phyloP scores from a whole-genome alignment of 2,329 filamentous ascomycete species.

The Nothophaeocryptopus gaeumannii region DNA sequence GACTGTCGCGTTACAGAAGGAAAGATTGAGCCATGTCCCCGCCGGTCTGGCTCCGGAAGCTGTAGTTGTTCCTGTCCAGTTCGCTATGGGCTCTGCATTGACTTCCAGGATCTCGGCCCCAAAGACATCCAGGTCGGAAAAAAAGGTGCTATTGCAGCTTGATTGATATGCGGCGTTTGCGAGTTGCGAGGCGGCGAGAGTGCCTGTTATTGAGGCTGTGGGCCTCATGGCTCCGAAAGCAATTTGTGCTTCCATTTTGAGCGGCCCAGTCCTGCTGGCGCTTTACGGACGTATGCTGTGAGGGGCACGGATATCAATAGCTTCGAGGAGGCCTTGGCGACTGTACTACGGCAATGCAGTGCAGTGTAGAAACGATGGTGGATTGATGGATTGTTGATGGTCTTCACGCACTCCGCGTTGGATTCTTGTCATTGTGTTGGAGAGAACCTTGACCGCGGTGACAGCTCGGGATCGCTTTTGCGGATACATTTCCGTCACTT shows the following conservation, averaged over 20 bases:
- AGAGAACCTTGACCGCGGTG: too few species aligned
- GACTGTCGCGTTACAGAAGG: constrained; percentile 39
- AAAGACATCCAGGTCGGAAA: constrained; percentile 4
- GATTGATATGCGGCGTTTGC: neutral
- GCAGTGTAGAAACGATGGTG: too few species aligned
- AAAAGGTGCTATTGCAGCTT: neutral
- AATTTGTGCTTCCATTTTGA: constrained; percentile 6
- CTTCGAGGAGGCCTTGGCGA: too few species aligned
- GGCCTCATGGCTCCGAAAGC: constrained; percentile 7
- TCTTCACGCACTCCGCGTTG: too few species aligned
- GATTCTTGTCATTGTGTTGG: too few species aligned
- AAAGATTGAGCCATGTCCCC: constrained; percentile 6
- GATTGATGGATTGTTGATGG: too few species aligned
- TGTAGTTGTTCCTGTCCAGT: constrained; percentile 1
- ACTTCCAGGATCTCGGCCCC: constrained; percentile 9
- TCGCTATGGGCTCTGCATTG: constrained; percentile 1
- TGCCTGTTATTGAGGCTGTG: neutral
- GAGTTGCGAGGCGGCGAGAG: neutral
- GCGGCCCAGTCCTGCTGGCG: too few species aligned
- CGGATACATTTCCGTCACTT: too few species aligned
- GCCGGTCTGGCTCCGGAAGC: neutral
- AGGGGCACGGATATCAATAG: too few species aligned
- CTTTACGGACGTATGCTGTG: too few species aligned
- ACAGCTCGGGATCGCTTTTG: too few species aligned
- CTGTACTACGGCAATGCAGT: too few species aligned